A percentile compares a stretch with the other conserved stretches of the same genome.
These are phyloP conservation scores for Tuber calosporum DNA, from an alignment of 495 filamentous ascomycete genomes.

Conservation along the genomic window DNA sequence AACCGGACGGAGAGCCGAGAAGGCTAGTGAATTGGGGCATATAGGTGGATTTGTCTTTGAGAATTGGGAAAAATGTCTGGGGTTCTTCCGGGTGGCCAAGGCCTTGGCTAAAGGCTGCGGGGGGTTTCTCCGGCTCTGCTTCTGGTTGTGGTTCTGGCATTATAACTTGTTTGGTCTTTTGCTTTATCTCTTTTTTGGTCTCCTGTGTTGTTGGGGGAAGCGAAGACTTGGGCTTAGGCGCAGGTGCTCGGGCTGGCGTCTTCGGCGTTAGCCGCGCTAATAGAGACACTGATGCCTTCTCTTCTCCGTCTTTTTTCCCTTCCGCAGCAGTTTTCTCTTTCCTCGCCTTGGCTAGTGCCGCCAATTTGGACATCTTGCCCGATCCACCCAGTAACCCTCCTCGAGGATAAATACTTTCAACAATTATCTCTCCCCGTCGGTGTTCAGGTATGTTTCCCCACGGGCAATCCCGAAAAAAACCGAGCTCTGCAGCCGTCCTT, in stretches of 20 bases:
- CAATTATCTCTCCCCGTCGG: slow-evolving; percentile 59
- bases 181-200: background rate
- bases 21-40: slow-evolving; percentile 20
- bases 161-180: background rate
- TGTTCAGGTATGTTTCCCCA: slow-evolving; percentile 73
- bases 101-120: slow-evolving; percentile 16
- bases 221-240: slow-evolving; percentile 4
- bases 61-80: slow-evolving; percentile 2
- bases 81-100: slow-evolving; percentile 33
- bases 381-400: slow-evolving; percentile 73
- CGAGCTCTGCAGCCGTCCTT: slow-evolving; percentile 34
- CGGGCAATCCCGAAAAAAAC: slow-evolving; percentile 76
- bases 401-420: slow-evolving; percentile 55
- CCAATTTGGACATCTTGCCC: slow-evolving; percentile 78
- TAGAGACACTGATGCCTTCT: slow-evolving; percentile 33
- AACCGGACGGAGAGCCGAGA: slow-evolving; percentile 38
- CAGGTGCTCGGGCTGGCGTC: slow-evolving; percentile 3
- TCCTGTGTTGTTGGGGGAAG: background rate
- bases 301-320: slow-evolving; percentile 35
- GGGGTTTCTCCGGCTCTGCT: background rate
- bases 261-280: slow-evolving; percentile 35
- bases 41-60: slow-evolving; percentile 18
- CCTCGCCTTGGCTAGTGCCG: slow-evolving; percentile 76
- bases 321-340: slow-evolving; percentile 76
- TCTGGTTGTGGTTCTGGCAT: background rate